These are phyloP conservation scores for Kregervanrija pseudodelftensis DNA, from an alignment of 805 yeast genomes.

Conservation along the genomic window DNA sequence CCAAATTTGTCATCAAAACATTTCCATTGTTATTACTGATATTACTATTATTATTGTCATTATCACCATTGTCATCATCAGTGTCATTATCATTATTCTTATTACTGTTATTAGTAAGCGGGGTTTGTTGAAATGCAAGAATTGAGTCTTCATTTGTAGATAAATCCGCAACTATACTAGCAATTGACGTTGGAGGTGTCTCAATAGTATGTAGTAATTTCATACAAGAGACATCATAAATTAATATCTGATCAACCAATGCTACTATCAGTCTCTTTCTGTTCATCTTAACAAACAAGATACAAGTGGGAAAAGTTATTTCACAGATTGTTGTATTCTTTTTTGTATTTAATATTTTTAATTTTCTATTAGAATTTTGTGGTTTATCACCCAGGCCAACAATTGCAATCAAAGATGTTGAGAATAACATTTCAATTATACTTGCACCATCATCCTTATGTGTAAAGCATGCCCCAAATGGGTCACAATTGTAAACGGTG, in stretches of 20 bases:
- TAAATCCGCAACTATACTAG: conserved; percentile 19
- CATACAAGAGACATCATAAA: conserved; percentile 89
- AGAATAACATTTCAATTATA: conserved; percentile 82
- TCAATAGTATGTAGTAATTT: conserved; percentile 69
- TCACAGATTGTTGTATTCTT: conserved; percentile 75
- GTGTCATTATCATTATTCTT: not conserved
- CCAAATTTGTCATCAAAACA: too few relatives aligned
- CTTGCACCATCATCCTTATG: conserved; percentile 48
- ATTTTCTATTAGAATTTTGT: conserved; percentile 66
- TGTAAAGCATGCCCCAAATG: conserved; percentile 67
- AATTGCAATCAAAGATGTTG: conserved; percentile 78
- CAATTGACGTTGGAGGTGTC: conserved; percentile 18
- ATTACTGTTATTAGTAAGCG: conserved; percentile 5
- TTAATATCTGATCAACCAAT: conserved; percentile 70
- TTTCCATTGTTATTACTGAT: not conserved
- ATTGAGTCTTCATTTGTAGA: conserved; percentile 40
- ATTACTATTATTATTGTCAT: not conserved
- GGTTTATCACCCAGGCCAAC: conserved; percentile 75
- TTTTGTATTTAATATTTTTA: conserved; percentile 79
- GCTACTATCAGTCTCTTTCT: conserved; percentile 75
- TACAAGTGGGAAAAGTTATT: conserved; percentile 72
- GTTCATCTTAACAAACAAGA: conserved; percentile 69
- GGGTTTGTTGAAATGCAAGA: conserved; percentile 49
- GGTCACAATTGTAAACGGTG: conserved; percentile 80
- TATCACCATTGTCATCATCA: not conserved